A percentile compares a stretch with the other conserved stretches of the same genome.
Evolutionary conservation across 305 asterid genomes (phyloP).

Genomic region (Solanum hybrid): DNA sequence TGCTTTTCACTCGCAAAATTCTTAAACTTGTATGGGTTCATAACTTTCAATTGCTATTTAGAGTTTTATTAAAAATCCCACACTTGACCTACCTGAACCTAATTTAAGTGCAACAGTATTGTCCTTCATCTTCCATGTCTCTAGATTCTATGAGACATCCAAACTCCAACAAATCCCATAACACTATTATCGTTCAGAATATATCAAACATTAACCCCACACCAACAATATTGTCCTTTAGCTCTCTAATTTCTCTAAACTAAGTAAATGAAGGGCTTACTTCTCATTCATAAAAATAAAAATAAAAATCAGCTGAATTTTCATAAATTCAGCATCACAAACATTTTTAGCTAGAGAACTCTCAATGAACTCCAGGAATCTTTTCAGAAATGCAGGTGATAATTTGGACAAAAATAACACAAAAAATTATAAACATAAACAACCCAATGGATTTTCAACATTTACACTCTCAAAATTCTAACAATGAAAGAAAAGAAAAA

Average conservation of each 20-base stretch:
- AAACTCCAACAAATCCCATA: neutral
- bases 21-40: neutral
- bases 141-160: too few relatives aligned
- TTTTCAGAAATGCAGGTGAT: constrained; percentile 47
- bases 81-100: neutral
- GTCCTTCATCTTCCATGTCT: too few relatives aligned
- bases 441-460: too few relatives aligned
- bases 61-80: neutral
- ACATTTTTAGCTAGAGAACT: constrained; percentile 31
- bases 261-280: neutral
- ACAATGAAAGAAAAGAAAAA: too few relatives aligned
- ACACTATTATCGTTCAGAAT: neutral
- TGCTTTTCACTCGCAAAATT: neutral
- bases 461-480: too few relatives aligned
- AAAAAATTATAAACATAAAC: too few relatives aligned
- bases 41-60: neutral
- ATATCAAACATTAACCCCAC: neutral
- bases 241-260: neutral
- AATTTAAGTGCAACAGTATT: neutral
- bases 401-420: constrained; percentile 6
- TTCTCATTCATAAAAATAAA: too few relatives aligned
- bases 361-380: constrained; percentile 61
- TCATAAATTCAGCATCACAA: too few relatives aligned
- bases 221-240: neutral
- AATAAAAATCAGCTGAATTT: too few relatives aligned